Base-by-base conservation (phyloP, 2,329 filamentous ascomycete genomes). In the Blumeriella jaapii region DNA sequence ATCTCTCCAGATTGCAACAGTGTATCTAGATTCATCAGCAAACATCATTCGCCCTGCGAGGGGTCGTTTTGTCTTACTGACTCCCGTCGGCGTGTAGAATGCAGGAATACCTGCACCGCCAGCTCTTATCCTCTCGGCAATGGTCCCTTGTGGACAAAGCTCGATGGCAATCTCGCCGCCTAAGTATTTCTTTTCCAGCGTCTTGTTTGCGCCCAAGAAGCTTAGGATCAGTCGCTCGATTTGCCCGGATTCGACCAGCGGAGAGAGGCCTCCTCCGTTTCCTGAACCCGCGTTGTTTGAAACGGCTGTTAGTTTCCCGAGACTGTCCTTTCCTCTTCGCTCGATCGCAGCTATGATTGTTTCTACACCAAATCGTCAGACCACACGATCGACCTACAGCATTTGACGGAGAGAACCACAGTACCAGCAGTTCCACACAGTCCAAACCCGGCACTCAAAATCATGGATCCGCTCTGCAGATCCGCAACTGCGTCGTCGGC, bases 401-500 rank as follows among this genome's bases (percentile, higher is more conserved):
- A n/a, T n/a, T n/a, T n/a, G n/a, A n/a, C n/a, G n/a, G n/a, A n/a
- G n/a, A n/a, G n/a, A n/a, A n/a, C n/a, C n/a, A n/a, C n/a, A n/a
- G 36, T 60, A 75, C 74, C 71, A 36, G 77, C 74, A 12, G 86
- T 78, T 45, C 82, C 82, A 48, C 80, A 87, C 9, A 89, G 68
- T n/a, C 83, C 83, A 55, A 89, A 89, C 1, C 82, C 83, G 11
- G 82, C 78, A 53, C 81, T 84, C 36, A 89, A 63, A 22, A 89
- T 64, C 0, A 73, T 81, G 8, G 74, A 76, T 36, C 81, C 73
- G 49, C 79, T 78, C 37, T 50, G 44, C 24, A 53, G 16, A 44
- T 53, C 51, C 19, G 43, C 46, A 5, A 53, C 48, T 0, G 49
- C 48, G 10, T 39, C 43, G 44, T 52, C 50, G 7, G 49, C 50